phyloP scores from a whole-genome alignment of 2,329 filamentous ascomycete species.

The Xylaria sp. region DNA sequence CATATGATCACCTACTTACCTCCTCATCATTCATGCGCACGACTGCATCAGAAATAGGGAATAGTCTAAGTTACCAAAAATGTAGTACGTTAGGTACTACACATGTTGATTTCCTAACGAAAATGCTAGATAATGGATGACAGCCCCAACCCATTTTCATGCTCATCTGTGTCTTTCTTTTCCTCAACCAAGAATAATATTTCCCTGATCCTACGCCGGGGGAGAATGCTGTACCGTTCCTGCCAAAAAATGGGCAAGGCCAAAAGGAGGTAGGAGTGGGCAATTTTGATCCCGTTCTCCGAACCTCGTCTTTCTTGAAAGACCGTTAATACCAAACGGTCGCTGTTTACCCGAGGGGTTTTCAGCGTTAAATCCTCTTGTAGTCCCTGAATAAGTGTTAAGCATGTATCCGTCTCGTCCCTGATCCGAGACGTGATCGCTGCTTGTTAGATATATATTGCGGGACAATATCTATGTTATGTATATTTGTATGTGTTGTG shows the following conservation, averaged over 20 bases:
- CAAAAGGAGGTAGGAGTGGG: background rate
- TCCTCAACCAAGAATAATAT: background rate
- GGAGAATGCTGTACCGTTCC: background rate
- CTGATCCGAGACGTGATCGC: too few species aligned
- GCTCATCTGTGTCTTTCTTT: background rate
- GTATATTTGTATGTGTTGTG: background rate
- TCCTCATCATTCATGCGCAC: background rate
- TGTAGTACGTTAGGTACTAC: background rate
- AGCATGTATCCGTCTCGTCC: too few species aligned
- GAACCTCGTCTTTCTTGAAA: background rate
- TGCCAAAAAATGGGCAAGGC: background rate
- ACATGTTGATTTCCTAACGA: constrained; percentile 9
- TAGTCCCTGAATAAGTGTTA: too few species aligned
- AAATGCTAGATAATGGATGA: constrained; percentile 6
- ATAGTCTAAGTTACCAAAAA: too few species aligned
- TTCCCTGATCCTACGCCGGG: background rate
- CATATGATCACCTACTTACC: background rate
- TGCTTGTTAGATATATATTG: background rate
- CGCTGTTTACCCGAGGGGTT: background rate
- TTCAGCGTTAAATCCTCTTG: background rate
- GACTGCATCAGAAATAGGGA: too few species aligned
- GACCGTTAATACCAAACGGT: background rate
- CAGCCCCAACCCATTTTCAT: background rate
- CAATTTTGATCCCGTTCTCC: background rate
- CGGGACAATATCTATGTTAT: background rate